Base-by-base conservation (phyloP, 2,329 filamentous ascomycete species). In the Nemania sp. region DNA sequence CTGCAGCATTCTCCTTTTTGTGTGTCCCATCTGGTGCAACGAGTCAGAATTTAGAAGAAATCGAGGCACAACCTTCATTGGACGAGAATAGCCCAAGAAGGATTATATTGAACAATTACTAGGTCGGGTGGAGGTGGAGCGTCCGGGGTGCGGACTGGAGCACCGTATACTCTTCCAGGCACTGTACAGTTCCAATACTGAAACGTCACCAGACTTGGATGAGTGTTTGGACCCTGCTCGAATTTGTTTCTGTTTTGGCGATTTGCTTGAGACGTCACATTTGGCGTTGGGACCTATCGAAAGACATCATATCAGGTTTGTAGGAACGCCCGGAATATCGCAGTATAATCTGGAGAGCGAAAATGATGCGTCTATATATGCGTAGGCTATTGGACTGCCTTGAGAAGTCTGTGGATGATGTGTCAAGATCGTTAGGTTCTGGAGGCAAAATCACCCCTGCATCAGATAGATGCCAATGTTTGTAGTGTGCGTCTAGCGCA, bases 131-230 rank as follows among this genome's bases (percentile, higher is more conserved):
- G 19, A 52, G 48, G 55, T 49, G 52, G 49, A 52, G 56, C 17
- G 33, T 54, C 56, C 47, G 56, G 56, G 56, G 50, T 54, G 49
- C 33, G 53, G 41, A 23, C 20, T 50, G 46, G 42, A 41, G 42
- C 30, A 48, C 34, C 30, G n/a, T 53, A 17, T 30, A 30, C 41
- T 26, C 24, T 48, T 28, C 19, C 28, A 47, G 28, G 23, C 49
- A 57, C 55, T 56, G 55, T 60, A n/a, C n/a, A n/a, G n/a, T n/a
- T n/a, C n/a, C n/a, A n/a, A n/a, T n/a, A 49, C 23, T 47, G 49
- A 58, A 60, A 59, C 59, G 50, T 59, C 52, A 55, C 56, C 53
- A 43, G 52, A 47, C 51, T 40, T 42, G 37, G 47, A 5, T 14
- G 15, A 15, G 37, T 20, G 43, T 52, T 52, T 53, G 44, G 39